phyloP scores from a whole-genome alignment of 495 filamentous ascomycete species.

The Daldinia bambusicola region DNA sequence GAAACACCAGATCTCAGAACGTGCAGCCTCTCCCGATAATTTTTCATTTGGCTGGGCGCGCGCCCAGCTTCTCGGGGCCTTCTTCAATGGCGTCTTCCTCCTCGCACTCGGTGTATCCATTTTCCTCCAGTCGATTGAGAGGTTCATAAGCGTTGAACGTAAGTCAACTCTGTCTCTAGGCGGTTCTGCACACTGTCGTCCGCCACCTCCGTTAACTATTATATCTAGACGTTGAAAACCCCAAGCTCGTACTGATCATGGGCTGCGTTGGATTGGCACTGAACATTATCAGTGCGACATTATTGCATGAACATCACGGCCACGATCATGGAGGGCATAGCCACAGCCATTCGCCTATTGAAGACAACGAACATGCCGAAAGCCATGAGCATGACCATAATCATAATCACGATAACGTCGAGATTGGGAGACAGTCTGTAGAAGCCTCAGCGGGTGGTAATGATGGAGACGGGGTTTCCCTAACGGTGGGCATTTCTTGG shows the following conservation, averaged over 20 bases:
- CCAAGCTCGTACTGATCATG: constrained; percentile 80
- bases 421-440: constrained; percentile 61
- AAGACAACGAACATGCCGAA: constrained; percentile 36
- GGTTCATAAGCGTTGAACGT: constrained; percentile 69
- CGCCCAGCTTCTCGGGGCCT: constrained; percentile 88
- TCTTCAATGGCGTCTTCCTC: constrained; percentile 95
- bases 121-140: constrained; percentile 89
- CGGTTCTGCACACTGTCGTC: neutral
- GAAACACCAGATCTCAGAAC: constrained; percentile 55
- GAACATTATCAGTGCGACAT: constrained; percentile 81
- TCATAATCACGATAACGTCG: constrained; percentile 70
- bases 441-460: constrained; percentile 53
- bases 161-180: constrained; percentile 6
- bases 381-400: neutral
- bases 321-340: constrained; percentile 46
- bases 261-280: constrained; percentile 82
- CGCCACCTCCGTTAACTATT: constrained; percentile 51
- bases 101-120: constrained; percentile 91
- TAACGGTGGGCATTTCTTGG: constrained; percentile 51
- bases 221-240: constrained; percentile 69
- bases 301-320: constrained; percentile 75
- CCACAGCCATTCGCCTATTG: constrained; percentile 49
- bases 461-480: constrained; percentile 56
- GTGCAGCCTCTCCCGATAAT: constrained; percentile 51
- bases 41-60: constrained; percentile 82